Percentiles rank a stretch among this genome's conserved stretches.
phyloP scores from a whole-genome alignment of 768 basidiomycete genomes.

The Suillus fuscotomentosus region DNA sequence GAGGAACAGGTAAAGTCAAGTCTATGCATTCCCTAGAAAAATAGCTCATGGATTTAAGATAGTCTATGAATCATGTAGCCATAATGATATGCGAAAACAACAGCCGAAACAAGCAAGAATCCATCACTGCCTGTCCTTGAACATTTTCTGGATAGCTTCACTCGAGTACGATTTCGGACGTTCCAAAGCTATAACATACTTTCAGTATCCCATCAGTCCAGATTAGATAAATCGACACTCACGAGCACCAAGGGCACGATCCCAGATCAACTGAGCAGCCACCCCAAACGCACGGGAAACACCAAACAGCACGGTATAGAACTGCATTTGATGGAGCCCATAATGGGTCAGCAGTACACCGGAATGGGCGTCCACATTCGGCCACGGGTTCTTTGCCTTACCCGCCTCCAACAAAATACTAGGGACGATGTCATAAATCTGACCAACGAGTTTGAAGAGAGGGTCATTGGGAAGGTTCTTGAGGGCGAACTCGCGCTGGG shows the following conservation, averaged over 20 bases:
- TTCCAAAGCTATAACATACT: conserved; percentile 61
- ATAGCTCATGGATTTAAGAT: conserved; percentile 1
- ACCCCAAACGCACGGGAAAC: conserved; percentile 94
- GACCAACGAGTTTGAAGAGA: conserved; percentile 91
- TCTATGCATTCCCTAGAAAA: background rate
- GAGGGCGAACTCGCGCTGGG: conserved; percentile 86
- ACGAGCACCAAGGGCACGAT: conserved; percentile 90
- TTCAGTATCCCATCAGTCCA: background rate
- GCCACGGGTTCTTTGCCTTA: conserved; percentile 94
- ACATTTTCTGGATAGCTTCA: conserved; percentile 75
- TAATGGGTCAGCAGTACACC: conserved; percentile 86
- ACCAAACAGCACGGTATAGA: conserved; percentile 97
- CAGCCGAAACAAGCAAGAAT: background rate
- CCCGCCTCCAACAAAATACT: conserved; percentile 89
- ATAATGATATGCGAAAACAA: conserved; percentile 1
- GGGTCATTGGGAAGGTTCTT: conserved; percentile 86
- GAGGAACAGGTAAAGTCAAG: background rate
- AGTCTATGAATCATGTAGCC: conserved; percentile 1
- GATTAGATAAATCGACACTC: conserved; percentile 30
- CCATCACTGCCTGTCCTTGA: conserved; percentile 40
- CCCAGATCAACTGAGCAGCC: conserved; percentile 88
- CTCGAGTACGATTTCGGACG: conserved; percentile 91
- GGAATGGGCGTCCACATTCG: conserved; percentile 97
- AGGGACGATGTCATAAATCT: conserved; percentile 86
- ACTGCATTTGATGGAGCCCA: conserved; percentile 87